phyloP scores from a whole-genome alignment of 148 eudicot genomes.

The Diospyros kaki region DNA sequence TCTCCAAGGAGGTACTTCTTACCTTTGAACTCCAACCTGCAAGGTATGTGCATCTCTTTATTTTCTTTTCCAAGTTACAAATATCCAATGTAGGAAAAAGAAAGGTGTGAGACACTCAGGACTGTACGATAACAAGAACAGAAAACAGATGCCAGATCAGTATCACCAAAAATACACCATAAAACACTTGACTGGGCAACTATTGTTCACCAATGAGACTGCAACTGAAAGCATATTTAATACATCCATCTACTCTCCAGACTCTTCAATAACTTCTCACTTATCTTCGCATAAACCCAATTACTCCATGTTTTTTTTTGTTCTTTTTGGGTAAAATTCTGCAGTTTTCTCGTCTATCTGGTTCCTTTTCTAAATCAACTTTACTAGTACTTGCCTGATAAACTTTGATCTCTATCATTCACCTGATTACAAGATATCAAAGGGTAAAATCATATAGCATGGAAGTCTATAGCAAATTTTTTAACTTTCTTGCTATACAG shows the following conservation, averaged over 20 bases:
- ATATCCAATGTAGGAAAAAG: background rate
- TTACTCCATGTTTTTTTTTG: background rate
- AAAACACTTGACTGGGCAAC: background rate
- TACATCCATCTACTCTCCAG: conserved; percentile 6
- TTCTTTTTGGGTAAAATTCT: background rate
- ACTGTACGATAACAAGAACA: background rate
- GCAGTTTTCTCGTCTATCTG: background rate
- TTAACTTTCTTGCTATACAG: background rate
- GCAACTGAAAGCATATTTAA: background rate
- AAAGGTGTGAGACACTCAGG: background rate
- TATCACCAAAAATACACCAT: background rate
- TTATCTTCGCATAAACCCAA: background rate
- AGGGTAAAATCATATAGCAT: background rate
- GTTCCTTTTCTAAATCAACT: background rate
- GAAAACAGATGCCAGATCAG: background rate
- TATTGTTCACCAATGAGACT: background rate
- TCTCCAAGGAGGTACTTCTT: conserved; percentile 70
- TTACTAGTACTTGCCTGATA: too few species aligned
- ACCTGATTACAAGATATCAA: background rate
- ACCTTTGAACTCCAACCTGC: conserved; percentile 82
- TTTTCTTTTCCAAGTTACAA: background rate
- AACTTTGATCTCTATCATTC: background rate
- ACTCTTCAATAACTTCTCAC: background rate
- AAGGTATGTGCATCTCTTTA: conserved; percentile 7
- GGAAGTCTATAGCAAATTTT: too few species aligned